Evolutionary conservation across 805 yeast species (phyloP).

Genomic region (Hanseniaspora jakobsenii): DNA sequence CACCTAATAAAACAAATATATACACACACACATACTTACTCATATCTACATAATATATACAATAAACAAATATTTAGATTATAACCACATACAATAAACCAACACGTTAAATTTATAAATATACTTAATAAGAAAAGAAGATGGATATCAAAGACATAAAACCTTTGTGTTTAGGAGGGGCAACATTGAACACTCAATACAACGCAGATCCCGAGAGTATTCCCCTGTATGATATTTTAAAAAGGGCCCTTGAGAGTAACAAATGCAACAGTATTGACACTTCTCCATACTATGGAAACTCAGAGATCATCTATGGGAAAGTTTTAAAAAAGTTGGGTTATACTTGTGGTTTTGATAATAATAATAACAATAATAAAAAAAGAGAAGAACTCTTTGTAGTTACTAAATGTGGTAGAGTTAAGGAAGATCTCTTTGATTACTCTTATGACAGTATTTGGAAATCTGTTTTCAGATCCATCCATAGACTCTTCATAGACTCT

Average conservation of each 20-base stretch:
- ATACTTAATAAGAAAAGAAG: neutral
- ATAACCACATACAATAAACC: neutral
- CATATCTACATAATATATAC: no score
- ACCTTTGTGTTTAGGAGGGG: conserved; percentile 73
- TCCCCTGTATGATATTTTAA: conserved; percentile 47
- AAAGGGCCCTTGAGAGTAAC: conserved; percentile 52
- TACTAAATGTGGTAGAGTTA: conserved; percentile 76
- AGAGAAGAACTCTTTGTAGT: conserved; percentile 59
- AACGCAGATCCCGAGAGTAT: conserved; percentile 51
- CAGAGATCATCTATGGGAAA: conserved; percentile 61
- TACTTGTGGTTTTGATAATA: no score
- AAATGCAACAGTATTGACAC: conserved; percentile 66
- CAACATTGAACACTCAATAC: conserved; percentile 73
- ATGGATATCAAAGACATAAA: conserved; percentile 1
- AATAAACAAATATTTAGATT: neutral
- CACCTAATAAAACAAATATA: no score
- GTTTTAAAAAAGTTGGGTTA: conserved; percentile 35
- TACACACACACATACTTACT: no score
- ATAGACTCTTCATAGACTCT: conserved; percentile 48
- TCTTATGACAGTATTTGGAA: conserved; percentile 44
- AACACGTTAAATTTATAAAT: neutral
- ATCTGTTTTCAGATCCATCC: conserved; percentile 55
- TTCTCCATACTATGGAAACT: conserved; percentile 86
- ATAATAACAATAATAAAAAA: conserved; percentile 30
- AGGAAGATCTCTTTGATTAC: conserved; percentile 62